Base-by-base conservation (phyloP, 2,329 filamentous ascomycete species). In the Aspergillus fumigatiaffinis region DNA sequence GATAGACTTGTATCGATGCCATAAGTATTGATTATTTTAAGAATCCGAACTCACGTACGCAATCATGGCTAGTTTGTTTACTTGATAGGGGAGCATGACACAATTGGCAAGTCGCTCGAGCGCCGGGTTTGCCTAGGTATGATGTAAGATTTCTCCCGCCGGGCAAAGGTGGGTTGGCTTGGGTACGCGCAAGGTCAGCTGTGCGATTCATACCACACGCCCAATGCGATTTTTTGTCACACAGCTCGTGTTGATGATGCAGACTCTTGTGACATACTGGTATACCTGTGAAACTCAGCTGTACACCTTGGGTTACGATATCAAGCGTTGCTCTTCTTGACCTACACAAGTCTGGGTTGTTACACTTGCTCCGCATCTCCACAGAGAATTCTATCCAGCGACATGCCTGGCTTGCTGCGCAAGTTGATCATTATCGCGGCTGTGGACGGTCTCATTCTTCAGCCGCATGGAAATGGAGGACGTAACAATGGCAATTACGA, bases 341-440 rank as follows among this genome's bases (percentile, higher is more conserved):
- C 50, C 38, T 55, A 44, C 57, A 28, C 29, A 14, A 14, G 25
- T 29, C 41, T 41, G 35, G 9, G 38, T 54, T 51, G 35, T 50
- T 42, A 17, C 23, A 21, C 21, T 10, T 46, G 25, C 48, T 32
- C 54, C 50, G 14, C 51, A 54, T 51, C 42, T 35, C 47, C 52
- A n/a, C 25, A 52, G 59, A 51, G 54, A 52, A 35, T 55, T 54
- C 42, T 61, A 53, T 35, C 55, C 48, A 25, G 55, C 60, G 54
- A 59, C 54, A 94, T 95, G 91, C 87, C 91, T 55, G 82, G 84
- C 63, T 79, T 96, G 59, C 86, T 89, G 58, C 88, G 90, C 71
- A 95, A 94, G 76, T 78, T 96, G 55, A 72, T 92, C 63, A 85
- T 96, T 64, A 88, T 88, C 74, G 91, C 92, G 55, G 87, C 91